Evolutionary conservation across 805 yeast genomes (phyloP), one percentile per base, ranked within the genome.

Genomic region (Candida vaughaniae): DNA sequence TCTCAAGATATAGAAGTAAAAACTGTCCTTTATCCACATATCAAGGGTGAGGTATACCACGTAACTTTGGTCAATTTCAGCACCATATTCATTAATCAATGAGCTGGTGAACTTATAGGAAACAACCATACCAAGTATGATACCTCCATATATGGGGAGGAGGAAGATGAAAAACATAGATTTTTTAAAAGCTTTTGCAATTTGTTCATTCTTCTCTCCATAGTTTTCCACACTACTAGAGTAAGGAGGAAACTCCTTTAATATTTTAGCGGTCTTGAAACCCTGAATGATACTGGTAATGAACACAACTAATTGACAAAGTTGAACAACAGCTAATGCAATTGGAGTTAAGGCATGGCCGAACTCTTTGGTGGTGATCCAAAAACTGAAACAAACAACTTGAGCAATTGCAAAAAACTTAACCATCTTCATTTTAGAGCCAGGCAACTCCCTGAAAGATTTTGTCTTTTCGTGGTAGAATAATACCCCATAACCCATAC

Each of bases 401-500:
- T 20, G 23, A 20, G 10, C 23, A 20, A 20, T 20, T 20, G 28
- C 22, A n/a, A 29, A 10, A 8, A 34, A n/a, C n/a, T 40, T 27
- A 17, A 29, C 25, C 23, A 31, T 12, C 12, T 18, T 33, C 20
- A 25, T 33, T 19, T 22, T 29, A 12, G 32, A 17, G 16, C 35
- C 31, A 1, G 65, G 64, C 6, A 61, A 29, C 29, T 46, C 45
- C 25, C 64, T 41, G 36, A 44, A 59, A 20, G 55, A 48, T 27
- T 40, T 43, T 10, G 62, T 48, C 2, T 50, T 52, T 23, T 39
- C 42, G 25, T 52, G 56, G 39, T 51, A 55, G 39, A 56, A 62
- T 16, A 60, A 39, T 4, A 60, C 63, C 3, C 68, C 68, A 33
- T 56, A 60, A 1, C 68, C 68, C 66, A 61, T 60, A 22, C 62